These are phyloP conservation scores for Lanmaoa rubissima DNA, from an alignment of 768 basidiomycete species.

Conservation along the genomic window DNA sequence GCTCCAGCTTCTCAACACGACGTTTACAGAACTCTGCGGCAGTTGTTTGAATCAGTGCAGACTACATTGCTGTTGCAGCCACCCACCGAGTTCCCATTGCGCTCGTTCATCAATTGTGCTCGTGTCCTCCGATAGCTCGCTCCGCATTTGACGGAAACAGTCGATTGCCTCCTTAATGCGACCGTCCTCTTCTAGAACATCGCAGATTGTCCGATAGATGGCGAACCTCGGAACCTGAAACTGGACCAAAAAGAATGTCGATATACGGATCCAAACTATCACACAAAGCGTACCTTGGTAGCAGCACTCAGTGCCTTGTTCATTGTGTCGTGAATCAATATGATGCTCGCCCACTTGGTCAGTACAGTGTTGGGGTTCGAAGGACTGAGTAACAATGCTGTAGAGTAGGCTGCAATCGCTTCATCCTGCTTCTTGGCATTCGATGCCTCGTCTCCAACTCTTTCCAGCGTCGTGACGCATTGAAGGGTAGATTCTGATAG, in stretches of 20 bases:
- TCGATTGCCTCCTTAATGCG: not conserved
- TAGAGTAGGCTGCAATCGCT: not conserved
- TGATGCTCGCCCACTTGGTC: not conserved
- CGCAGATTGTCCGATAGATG: not conserved
- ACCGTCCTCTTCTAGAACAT: not conserved
- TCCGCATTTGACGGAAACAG: not conserved
- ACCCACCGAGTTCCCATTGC: too few species aligned
- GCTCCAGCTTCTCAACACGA: too few species aligned
- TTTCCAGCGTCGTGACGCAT: not conserved
- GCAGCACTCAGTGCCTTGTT: not conserved
- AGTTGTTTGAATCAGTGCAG: too few species aligned
- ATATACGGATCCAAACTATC: not conserved
- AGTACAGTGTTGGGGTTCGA: not conserved
- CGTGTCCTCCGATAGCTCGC: too few species aligned
- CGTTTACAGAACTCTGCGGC: too few species aligned
- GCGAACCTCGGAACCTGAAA: not conserved
- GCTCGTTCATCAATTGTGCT: too few species aligned
- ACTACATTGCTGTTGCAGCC: not conserved
- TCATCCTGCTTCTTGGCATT: not conserved
- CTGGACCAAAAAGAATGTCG: not conserved
- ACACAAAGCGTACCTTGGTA: not conserved
- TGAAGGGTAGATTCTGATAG: conserved; percentile 1
- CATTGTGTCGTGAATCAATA: not conserved
- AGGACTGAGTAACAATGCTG: not conserved
- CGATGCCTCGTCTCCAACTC: not conserved